A percentile compares a stretch with the other conserved stretches of the same genome.
phyloP scores from a whole-genome alignment of 495 filamentous ascomycete species.

The Xylaria flabelliformis region DNA sequence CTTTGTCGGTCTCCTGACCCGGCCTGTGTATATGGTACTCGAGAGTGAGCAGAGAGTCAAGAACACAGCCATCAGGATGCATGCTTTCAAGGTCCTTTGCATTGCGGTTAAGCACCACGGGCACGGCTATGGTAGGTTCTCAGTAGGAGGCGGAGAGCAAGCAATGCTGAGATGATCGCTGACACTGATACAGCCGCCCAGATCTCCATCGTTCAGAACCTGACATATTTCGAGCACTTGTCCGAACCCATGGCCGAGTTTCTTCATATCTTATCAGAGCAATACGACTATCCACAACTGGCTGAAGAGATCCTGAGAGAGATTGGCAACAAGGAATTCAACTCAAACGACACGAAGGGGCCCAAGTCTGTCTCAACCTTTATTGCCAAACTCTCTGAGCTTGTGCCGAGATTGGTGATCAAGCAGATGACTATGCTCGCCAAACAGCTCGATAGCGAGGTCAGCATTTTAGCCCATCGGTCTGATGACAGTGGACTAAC shows the following conservation, averaged over 20 bases:
- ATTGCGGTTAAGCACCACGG: constrained; percentile 98
- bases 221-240: constrained; percentile 97
- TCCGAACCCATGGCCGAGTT: constrained; percentile 99
- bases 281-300: constrained; percentile 97
- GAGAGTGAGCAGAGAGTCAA: constrained; percentile 95
- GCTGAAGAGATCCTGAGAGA: constrained; percentile 93
- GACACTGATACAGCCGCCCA: constrained; percentile 74
- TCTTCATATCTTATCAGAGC: constrained; percentile 90
- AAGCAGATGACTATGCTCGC: constrained; percentile 95
- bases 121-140: constrained; percentile 84
- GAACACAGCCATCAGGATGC: constrained; percentile 89
- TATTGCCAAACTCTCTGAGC: constrained; percentile 92
- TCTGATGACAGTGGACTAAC: constrained; percentile 27
- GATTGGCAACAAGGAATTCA: constrained; percentile 96
- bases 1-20: constrained; percentile 88
- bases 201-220: constrained; percentile 95
- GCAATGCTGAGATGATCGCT: constrained; percentile 28
- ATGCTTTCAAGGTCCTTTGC: constrained; percentile 94
- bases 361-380: constrained; percentile 99
- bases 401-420: constrained; percentile 88
- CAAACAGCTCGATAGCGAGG: constrained; percentile 94
- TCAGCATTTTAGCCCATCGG: constrained; percentile 43
- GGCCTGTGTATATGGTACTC: constrained; percentile 91
- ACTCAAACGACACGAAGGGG: constrained; percentile 90
- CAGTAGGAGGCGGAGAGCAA: background rate